These are phyloP conservation scores for Geosmithia morbida DNA, from an alignment of 2,329 filamentous ascomycete genomes.

Conservation along the genomic window DNA sequence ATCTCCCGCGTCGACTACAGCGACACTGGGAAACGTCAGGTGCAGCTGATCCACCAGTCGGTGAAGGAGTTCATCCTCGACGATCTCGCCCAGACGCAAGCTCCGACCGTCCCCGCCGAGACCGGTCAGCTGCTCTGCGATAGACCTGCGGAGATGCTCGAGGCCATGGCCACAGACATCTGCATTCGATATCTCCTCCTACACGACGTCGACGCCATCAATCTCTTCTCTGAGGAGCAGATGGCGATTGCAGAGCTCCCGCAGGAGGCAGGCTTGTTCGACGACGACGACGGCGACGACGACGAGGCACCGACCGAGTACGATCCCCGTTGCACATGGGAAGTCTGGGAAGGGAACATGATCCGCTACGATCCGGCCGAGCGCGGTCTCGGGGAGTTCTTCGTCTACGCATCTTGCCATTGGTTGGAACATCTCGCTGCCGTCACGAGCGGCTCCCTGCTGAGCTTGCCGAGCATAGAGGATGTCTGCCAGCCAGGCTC, in stretches of 20 bases:
- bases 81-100: neutral
- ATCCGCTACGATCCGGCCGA: conserved; percentile 9
- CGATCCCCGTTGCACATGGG: conserved; percentile 11
- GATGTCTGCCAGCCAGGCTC: conserved; percentile 10
- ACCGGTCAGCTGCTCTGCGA: conserved; percentile 2
- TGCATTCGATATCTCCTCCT: conserved; percentile 12
- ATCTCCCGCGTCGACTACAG: conserved; percentile 5
- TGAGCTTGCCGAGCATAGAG: conserved; percentile 7
- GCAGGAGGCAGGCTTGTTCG: conserved; percentile 8
- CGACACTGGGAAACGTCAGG: conserved; percentile 5
- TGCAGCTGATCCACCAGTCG: conserved; percentile 7
- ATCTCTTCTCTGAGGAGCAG: conserved; percentile 14
- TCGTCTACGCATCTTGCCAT: conserved; percentile 19
- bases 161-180: conserved; percentile 9
- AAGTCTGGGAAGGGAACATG: conserved; percentile 15
- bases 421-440: conserved; percentile 16
- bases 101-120: conserved; percentile 1
- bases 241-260: conserved; percentile 5
- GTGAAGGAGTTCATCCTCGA: conserved; percentile 5
- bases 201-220: conserved; percentile 11
- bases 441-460: conserved; percentile 6
- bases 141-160: conserved; percentile 2
- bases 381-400: conserved; percentile 10
- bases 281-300: too few species aligned
- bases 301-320: conserved; percentile 6